These are phyloP conservation scores for Amaranthus palmeri DNA, from an alignment of 148 eudicot genomes.

Conservation along the genomic window DNA sequence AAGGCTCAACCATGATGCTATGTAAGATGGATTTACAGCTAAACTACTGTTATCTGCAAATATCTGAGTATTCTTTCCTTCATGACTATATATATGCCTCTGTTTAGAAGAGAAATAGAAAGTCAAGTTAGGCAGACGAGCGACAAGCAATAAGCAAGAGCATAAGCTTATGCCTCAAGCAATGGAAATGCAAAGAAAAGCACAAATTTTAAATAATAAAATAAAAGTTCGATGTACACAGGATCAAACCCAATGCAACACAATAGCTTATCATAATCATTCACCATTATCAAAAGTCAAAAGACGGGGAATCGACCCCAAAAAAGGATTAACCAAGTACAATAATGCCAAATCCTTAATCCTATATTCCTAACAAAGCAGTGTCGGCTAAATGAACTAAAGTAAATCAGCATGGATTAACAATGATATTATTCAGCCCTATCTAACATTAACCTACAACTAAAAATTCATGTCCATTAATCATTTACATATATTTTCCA, in stretches of 20 bases:
- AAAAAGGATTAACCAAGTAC: no score
- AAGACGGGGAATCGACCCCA: no score
- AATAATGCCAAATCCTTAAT: no score
- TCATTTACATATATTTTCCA: no score
- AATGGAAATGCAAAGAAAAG: not conserved
- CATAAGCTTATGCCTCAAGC: not conserved
- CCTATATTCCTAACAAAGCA: no score
- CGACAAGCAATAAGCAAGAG: not conserved
- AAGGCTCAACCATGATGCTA: slow-evolving; percentile 66
- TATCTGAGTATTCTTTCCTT: slow-evolving; percentile 69
- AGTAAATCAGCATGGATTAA: no score
- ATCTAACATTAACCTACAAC: no score
- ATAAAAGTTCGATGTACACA: not conserved
- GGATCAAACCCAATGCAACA: not conserved
- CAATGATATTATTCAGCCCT: no score
- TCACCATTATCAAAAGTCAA: no score
- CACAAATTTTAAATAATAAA: not conserved
- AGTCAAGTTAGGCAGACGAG: not conserved
- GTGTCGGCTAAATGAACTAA: no score
- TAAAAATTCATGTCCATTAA: no score
- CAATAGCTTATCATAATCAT: not conserved
- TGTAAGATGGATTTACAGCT: slow-evolving; percentile 74
- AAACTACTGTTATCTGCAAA: slow-evolving; percentile 83
- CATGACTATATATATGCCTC: slow-evolving; percentile 85
- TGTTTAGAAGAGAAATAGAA: slow-evolving; percentile 25